Conservation (phyloP, 1,284 basidiomycete species). For the Marasmius sp. region DNA sequence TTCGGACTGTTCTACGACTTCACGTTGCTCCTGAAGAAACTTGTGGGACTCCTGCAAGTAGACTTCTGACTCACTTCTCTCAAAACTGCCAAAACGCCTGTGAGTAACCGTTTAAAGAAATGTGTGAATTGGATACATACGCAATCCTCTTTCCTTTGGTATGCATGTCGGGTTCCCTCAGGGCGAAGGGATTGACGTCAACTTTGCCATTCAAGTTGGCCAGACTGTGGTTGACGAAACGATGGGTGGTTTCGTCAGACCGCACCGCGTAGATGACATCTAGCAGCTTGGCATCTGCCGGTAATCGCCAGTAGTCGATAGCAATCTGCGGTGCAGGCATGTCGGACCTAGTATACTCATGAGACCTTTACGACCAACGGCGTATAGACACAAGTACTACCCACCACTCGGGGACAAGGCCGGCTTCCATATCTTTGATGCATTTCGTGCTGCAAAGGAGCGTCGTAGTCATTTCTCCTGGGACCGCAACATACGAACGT, state of each 20-base stretch:
- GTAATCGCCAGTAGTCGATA: constrained; percentile 91
- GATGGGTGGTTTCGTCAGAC: constrained; percentile 92
- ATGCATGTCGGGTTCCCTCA: constrained; percentile 86
- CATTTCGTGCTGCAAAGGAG: constrained; percentile 61
- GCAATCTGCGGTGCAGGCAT: constrained; percentile 85
- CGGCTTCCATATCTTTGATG: constrained; percentile 84
- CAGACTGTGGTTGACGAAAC: constrained; percentile 91
- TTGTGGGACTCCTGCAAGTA: constrained; percentile 61
- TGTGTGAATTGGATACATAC: constrained; percentile 42
- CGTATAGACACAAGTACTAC: constrained; percentile 12
- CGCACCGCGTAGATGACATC: constrained; percentile 89
- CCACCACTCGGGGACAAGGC: constrained; percentile 85
- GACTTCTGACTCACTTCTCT: constrained; percentile 69
- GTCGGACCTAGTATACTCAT: constrained; percentile 39
- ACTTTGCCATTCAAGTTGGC: constrained; percentile 76
- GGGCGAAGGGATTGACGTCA: constrained; percentile 90
- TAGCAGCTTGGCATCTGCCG: constrained; percentile 70
- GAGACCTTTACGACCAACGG: background rate
- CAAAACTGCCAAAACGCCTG: constrained; percentile 53
- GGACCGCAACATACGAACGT: constrained; percentile 19
- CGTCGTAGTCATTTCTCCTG: background rate
- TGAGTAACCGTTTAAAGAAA: background rate
- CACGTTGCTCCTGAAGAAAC: constrained; percentile 30
- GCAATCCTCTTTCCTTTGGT: constrained; percentile 74
- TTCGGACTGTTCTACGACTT: constrained; percentile 4